These are phyloP conservation scores for Paecilomyces sp. DNA, from an alignment of 2,329 filamentous ascomycete species.

Conservation along the genomic window DNA sequence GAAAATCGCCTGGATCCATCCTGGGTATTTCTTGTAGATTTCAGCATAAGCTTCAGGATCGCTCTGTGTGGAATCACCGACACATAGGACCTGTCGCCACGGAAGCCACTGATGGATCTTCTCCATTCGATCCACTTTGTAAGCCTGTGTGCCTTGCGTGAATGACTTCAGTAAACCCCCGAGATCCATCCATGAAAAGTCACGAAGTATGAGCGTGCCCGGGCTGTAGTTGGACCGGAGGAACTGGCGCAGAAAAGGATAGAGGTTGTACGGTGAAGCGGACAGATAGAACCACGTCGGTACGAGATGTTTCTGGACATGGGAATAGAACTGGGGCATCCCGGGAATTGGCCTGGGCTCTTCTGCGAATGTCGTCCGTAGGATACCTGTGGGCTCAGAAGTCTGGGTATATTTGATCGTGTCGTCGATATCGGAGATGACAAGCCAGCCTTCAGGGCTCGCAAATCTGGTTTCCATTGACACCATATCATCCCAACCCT, in stretches of 20 bases:
- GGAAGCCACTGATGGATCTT: constrained; percentile 77
- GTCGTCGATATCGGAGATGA: constrained; percentile 89
- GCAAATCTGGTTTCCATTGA: constrained; percentile 68
- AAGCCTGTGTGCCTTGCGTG: constrained; percentile 72
- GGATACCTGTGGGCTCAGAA: constrained; percentile 68
- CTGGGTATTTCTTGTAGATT: constrained; percentile 59
- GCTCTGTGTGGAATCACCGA: constrained; percentile 86
- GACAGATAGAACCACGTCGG: constrained; percentile 90
- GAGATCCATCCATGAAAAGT: constrained; percentile 79
- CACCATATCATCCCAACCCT: constrained; percentile 31
- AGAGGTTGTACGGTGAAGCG: constrained; percentile 89
- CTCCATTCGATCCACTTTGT: constrained; percentile 74
- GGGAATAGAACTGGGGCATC: constrained; percentile 77
- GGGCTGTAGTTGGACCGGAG: constrained; percentile 62
- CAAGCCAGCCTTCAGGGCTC: constrained; percentile 69
- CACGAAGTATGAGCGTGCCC: constrained; percentile 76
- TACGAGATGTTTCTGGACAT: constrained; percentile 51
- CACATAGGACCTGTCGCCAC: constrained; percentile 67
- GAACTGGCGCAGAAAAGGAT: constrained; percentile 76
- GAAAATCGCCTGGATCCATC: constrained; percentile 76
- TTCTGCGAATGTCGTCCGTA: constrained; percentile 77
- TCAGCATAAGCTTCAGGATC: constrained; percentile 88
- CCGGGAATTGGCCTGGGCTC: constrained; percentile 62
- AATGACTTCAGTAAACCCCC: constrained; percentile 71
- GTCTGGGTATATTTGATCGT: constrained; percentile 91